Evolutionary conservation across 2,329 filamentous ascomycete genomes (phyloP).

Genomic region (Neophaeococcomyces mojaviensis): DNA sequence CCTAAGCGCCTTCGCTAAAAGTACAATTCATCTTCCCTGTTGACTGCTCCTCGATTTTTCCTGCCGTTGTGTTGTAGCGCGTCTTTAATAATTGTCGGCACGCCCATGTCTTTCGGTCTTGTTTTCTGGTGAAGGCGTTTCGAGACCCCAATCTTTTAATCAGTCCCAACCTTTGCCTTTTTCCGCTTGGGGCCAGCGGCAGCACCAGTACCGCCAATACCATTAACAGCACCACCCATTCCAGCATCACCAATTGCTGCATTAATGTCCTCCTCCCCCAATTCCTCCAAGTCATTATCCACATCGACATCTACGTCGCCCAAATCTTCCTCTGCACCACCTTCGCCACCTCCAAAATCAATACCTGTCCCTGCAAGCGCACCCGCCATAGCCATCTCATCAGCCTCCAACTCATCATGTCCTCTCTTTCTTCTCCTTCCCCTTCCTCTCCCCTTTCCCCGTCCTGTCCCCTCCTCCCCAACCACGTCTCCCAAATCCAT

Average conservation of each 20-base stretch:
- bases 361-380: slow-evolving; percentile 8
- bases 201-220: not conserved
- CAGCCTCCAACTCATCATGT: slow-evolving; percentile 11
- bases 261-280: too few species aligned
- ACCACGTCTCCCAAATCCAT: slow-evolving; percentile 21
- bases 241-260: too few species aligned
- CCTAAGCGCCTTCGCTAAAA: slow-evolving; percentile 7
- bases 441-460: slow-evolving; percentile 21
- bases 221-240: too few species aligned
- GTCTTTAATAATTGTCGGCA: too few species aligned
- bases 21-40: not conserved
- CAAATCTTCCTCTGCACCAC: not conserved
- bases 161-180: not conserved
- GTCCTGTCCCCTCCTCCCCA: slow-evolving; percentile 23
- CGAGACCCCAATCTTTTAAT: too few species aligned
- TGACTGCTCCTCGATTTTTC: slow-evolving; percentile 10
- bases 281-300: slow-evolving; percentile 2
- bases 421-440: slow-evolving; percentile 22
- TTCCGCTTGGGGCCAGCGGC: not conserved
- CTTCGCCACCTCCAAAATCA: slow-evolving; percentile 9
- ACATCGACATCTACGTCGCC: slow-evolving; percentile 8
- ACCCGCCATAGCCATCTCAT: slow-evolving; percentile 3
- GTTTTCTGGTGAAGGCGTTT: not conserved
- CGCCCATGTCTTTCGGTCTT: slow-evolving; percentile 2
- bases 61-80: too few species aligned